Evolutionary conservation across 306 rosid genomes (phyloP).

Genomic region (Cicer pinnatifidum): DNA sequence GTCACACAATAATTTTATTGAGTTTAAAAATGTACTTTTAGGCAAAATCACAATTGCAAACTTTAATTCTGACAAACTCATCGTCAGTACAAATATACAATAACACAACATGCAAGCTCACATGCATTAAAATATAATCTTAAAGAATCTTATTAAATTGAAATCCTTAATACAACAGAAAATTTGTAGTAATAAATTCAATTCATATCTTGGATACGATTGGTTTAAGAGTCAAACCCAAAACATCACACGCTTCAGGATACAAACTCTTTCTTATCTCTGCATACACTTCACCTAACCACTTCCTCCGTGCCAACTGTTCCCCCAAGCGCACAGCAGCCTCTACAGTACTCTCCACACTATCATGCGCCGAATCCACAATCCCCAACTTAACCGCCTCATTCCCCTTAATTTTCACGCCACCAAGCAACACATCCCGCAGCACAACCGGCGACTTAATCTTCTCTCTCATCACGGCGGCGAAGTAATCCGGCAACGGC

Average conservation of each 20-base stretch:
- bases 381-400: constrained; percentile 68
- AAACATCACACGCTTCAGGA: constrained; percentile 50
- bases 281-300: constrained; percentile 62
- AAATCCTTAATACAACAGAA: background rate
- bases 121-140: background rate
- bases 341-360: constrained; percentile 49
- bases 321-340: constrained; percentile 63
- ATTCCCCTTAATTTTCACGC: constrained; percentile 53
- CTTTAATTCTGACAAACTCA: background rate
- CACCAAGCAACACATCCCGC: constrained; percentile 59
- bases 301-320: constrained; percentile 52
- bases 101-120: background rate
- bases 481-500: constrained; percentile 65
- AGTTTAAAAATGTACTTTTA: too few species aligned
- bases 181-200: background rate
- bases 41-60: background rate
- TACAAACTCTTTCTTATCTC: constrained; percentile 76
- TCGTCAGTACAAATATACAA: background rate
- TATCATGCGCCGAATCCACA: constrained; percentile 67
- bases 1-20: too few species aligned
- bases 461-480: constrained; percentile 51
- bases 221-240: constrained; percentile 46
- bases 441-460: constrained; percentile 49
- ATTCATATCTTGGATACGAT: constrained; percentile 53
- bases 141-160: background rate